Conservation (phyloP, 805 yeast genomes). For the Kuraishia capsulata region DNA sequence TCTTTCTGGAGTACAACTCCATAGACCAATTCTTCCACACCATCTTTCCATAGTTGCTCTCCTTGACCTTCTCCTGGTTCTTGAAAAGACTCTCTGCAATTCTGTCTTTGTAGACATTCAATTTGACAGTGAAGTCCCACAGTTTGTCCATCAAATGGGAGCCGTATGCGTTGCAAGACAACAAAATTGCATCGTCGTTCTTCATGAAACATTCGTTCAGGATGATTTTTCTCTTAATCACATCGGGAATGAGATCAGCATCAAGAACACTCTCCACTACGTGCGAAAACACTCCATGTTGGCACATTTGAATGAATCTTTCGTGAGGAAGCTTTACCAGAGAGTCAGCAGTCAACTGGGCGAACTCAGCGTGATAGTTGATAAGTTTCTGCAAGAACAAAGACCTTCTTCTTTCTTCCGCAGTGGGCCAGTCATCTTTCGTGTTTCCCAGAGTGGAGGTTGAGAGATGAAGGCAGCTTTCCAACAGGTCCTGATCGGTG, state of each 20-base stretch:
- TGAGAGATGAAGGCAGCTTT: conserved; percentile 55
- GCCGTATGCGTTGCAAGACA: conserved; percentile 82
- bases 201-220: conserved; percentile 51
- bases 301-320: conserved; percentile 62
- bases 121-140: conserved; percentile 69
- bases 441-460: conserved; percentile 75
- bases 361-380: conserved; percentile 54
- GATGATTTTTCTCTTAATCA: conserved; percentile 53
- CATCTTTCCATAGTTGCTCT: conserved; percentile 75
- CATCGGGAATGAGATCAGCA: conserved; percentile 35
- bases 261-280: conserved; percentile 63
- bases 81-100: conserved; percentile 59
- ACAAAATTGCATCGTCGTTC: conserved; percentile 33
- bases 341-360: conserved; percentile 49
- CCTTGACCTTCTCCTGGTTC: conserved; percentile 63
- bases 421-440: conserved; percentile 86
- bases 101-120: conserved; percentile 75
- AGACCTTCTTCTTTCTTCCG: conserved; percentile 77
- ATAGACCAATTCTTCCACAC: conserved; percentile 96
- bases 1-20: conserved; percentile 68
- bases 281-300: conserved; percentile 87
- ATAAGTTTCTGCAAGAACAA: conserved; percentile 66
- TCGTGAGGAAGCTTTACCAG: conserved; percentile 52
- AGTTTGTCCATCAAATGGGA: conserved; percentile 83
- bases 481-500: conserved; percentile 42